Base-by-base conservation (phyloP, 345 rosid species). In the Acer saccharum region DNA sequence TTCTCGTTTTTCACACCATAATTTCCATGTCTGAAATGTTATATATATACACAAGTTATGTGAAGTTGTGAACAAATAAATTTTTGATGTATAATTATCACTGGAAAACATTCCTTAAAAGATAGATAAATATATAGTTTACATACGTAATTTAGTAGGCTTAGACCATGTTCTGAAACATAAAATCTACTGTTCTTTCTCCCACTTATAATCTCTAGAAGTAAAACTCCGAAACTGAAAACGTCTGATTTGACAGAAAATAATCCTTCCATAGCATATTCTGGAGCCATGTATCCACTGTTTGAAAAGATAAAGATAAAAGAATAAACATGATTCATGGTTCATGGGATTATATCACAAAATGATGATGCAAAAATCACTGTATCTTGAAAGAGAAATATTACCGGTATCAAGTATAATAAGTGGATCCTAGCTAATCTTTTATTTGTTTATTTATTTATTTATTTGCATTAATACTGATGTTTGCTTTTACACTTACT, bases 181-280 rank as follows among this genome's bases (percentile, higher is more conserved):
- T 64, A 50, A 62, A 75, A 80, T 25, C 61, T 17, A 0, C 44
- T 16, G 6, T 70, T 69, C 63, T 63, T 78, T 18, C 11, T 57
- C 9, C 81, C 77, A 0, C 72, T 48, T 17, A 72, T 58, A 0
- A 78, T 78, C 73, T 78, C 77, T 0, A 78, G 48, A 3, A 72
- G 60, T n/a, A 78, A 27, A 23, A 78, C 81, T 55, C 77, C 81
- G 27, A 78, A 78, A 60, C 73, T 72, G 13, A 72, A 78, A 25
- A 78, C 48, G 1, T 78, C 69, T 0, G 68, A 73, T 78, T 78
- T 78, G 1, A 78, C 3, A 0, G 77, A 78, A 65, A 73, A 52
- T 18, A 72, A 0, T 43, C 81, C 77, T 55, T 48, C 61, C 73
- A 78, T 41, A 0, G 68, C 77, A 43, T 78, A 73, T 39, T 78